Evolutionary conservation across 2,329 filamentous ascomycete species (phyloP).

Genomic region (Ceratocystiopsis sp.): DNA sequence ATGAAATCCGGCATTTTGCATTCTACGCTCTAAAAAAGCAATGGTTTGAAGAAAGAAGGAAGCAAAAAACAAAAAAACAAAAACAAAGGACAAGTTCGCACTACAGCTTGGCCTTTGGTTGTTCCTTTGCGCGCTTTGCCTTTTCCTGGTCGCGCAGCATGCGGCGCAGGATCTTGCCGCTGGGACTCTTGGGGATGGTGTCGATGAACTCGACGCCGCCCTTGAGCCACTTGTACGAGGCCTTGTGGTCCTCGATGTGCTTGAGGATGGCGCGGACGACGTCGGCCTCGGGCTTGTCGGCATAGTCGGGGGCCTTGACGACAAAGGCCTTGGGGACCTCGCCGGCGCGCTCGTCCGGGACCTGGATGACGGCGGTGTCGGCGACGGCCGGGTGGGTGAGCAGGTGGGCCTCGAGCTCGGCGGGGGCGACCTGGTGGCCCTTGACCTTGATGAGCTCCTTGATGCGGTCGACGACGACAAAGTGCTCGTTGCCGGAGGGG

Average conservation of each 20-base stretch:
- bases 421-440: conserved; percentile 39
- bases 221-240: conserved; percentile 44
- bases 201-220: conserved; percentile 53
- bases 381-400: conserved; percentile 29
- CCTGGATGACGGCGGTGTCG: conserved; percentile 40
- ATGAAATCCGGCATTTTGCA: not conserved
- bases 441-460: conserved; percentile 29
- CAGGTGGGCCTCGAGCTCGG: conserved; percentile 29
- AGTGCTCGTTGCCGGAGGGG: too few species aligned
- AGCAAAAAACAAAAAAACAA: too few species aligned
- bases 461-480: conserved; percentile 32
- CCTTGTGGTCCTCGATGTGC: conserved; percentile 17
- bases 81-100: too few species aligned
- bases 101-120: too few species aligned
- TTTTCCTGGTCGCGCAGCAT: too few species aligned
- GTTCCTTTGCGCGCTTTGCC: too few species aligned
- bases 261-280: not conserved
- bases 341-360: conserved; percentile 42
- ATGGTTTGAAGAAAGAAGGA: too few species aligned
- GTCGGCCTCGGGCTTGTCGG: conserved; percentile 19
- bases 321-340: conserved; percentile 52
- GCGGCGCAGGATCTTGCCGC: conserved; percentile 24
- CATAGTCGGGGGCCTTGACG: conserved; percentile 21
- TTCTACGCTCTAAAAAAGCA: too few species aligned
- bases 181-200: conserved; percentile 50